phyloP scores from a whole-genome alignment of 1,139 yeast species.

The Suhomyces bokatorum region DNA sequence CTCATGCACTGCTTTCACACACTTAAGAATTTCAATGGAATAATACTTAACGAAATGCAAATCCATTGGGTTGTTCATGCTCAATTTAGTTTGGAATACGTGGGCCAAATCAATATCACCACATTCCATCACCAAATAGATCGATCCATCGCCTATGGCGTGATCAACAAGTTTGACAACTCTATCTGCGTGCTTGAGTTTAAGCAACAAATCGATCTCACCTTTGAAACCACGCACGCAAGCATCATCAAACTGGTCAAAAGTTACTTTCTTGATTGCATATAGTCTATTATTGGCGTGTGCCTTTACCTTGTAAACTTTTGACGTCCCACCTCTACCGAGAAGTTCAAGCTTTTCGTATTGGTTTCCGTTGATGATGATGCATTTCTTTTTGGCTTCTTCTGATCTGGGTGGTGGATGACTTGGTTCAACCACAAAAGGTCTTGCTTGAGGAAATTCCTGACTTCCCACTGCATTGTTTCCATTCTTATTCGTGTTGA shows the following conservation, averaged over 20 bases:
- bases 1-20: constrained; percentile 85
- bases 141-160: constrained; percentile 62
- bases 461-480: constrained; percentile 1
- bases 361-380: constrained; percentile 53
- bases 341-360: constrained; percentile 77
- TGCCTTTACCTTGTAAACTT: constrained; percentile 79
- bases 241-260: constrained; percentile 76
- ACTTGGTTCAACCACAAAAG: not conserved
- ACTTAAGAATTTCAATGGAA: constrained; percentile 74
- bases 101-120: constrained; percentile 92
- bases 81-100: constrained; percentile 62
- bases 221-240: constrained; percentile 83
- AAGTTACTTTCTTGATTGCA: constrained; percentile 81
- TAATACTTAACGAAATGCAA: constrained; percentile 79
- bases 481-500: not conserved
- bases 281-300: constrained; percentile 52
- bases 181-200: constrained; percentile 60
- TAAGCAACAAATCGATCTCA: constrained; percentile 74
- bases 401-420: constrained; percentile 14
- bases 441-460: constrained; percentile 5
- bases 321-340: constrained; percentile 93
- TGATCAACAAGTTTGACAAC: constrained; percentile 81
- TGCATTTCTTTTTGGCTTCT: constrained; percentile 30
- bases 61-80: constrained; percentile 55
- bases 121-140: constrained; percentile 87